Conservation (phyloP, 148 eudicot genomes). For the Fagopyrum esculentum region DNA sequence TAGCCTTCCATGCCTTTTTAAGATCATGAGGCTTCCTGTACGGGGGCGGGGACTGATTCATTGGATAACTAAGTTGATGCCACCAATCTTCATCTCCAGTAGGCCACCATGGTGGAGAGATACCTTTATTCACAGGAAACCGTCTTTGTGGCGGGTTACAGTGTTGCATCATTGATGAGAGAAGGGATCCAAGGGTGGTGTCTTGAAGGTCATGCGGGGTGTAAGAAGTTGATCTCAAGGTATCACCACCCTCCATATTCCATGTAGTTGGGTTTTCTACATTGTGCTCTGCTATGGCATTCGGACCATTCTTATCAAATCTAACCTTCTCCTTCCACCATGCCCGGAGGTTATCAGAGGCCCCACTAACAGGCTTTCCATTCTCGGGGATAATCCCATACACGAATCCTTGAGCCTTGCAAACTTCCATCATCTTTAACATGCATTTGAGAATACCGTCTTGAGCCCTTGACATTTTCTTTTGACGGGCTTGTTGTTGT, state of each 20-base stretch:
- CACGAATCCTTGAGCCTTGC: conserved; percentile 14
- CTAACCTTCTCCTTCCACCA: conserved; percentile 19
- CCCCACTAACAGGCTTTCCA: conserved; percentile 7
- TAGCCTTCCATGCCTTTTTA: conserved; percentile 1
- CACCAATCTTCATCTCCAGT: conserved; percentile 13
- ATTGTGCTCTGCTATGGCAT: conserved; percentile 2
- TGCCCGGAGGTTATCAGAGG: conserved; percentile 14
- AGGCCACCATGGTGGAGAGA: conserved; percentile 16
- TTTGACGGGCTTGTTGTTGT: conserved; percentile 2
- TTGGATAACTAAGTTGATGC: neutral
- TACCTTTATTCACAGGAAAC: conserved; percentile 3
- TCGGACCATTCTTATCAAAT: conserved; percentile 11
- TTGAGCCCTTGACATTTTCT: neutral
- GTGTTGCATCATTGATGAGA: conserved; percentile 14
- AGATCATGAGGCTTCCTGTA: conserved; percentile 15
- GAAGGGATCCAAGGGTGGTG: conserved; percentile 1
- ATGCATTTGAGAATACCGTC: conserved; percentile 14
- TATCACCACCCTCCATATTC: neutral
- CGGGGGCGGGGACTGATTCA: neutral
- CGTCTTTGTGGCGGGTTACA: conserved; percentile 10
- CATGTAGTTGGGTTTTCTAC: neutral
- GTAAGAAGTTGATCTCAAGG: neutral
- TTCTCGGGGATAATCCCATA: conserved; percentile 16
- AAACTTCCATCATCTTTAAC: conserved; percentile 16
- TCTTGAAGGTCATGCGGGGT: conserved; percentile 2